Percentiles rank a stretch among this genome's conserved stretches.
Conservation (phyloP, 495 filamentous ascomycete species). For the Aspergillus steynii region DNA sequence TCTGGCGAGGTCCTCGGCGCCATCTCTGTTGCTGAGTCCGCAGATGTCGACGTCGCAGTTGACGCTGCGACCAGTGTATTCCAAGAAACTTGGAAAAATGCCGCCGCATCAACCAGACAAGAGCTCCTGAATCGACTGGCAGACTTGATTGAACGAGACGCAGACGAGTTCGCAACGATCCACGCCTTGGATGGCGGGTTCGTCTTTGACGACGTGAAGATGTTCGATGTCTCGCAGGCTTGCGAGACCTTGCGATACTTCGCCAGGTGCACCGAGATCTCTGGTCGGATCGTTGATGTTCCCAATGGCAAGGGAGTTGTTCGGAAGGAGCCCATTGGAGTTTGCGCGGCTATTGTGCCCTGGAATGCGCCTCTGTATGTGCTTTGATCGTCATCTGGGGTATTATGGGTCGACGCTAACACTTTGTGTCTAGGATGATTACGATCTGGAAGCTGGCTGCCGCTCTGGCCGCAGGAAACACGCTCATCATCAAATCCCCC, state of each 20-base stretch:
- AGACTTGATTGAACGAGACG: slow-evolving; percentile 29
- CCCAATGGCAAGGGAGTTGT: slow-evolving; percentile 30
- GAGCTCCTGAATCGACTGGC: slow-evolving; percentile 45
- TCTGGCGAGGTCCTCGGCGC: slow-evolving; percentile 30
- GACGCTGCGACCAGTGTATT: slow-evolving; percentile 46
- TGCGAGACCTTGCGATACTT: slow-evolving; percentile 33
- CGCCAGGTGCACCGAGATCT: slow-evolving; percentile 36
- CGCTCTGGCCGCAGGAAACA: slow-evolving; percentile 57
- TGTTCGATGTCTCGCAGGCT: slow-evolving; percentile 24
- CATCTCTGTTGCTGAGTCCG: slow-evolving; percentile 25
- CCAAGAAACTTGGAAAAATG: slow-evolving; percentile 33
- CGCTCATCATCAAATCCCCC: slow-evolving; percentile 83
- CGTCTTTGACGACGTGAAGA: slow-evolving; percentile 21
- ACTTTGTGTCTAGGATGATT: slow-evolving; percentile 58
- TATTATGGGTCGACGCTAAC: slow-evolving; percentile 60
- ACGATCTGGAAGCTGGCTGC: slow-evolving; percentile 59
- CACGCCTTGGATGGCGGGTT: slow-evolving; percentile 33
- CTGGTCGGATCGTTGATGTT: slow-evolving; percentile 29
- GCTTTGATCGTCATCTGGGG: not conserved
- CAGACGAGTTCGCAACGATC: slow-evolving; percentile 25
- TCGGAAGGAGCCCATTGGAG: slow-evolving; percentile 35
- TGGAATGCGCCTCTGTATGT: slow-evolving; percentile 38
- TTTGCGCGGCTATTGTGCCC: slow-evolving; percentile 38
- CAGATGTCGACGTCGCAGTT: slow-evolving; percentile 54
- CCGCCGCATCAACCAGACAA: slow-evolving; percentile 40